Conservation (phyloP, 163 green algal genomes). For the Scenedesmus sp. region DNA sequence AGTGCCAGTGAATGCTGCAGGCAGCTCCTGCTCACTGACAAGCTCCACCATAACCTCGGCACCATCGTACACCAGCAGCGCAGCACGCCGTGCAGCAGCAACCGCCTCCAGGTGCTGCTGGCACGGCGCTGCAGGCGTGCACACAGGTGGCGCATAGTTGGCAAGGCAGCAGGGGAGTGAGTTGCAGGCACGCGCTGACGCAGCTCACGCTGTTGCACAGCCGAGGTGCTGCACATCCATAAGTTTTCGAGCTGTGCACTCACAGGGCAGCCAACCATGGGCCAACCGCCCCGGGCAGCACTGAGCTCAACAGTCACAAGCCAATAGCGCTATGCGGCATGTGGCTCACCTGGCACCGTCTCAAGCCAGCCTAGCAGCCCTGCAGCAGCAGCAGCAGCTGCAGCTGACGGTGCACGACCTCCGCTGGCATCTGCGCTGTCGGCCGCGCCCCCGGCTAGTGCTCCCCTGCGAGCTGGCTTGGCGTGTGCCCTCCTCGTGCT, state of each 20-base stretch:
- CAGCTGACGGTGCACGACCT: not conserved
- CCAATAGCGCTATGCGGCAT: not conserved
- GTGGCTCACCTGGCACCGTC: slow-evolving; percentile 17
- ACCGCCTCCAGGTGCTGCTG: slow-evolving; percentile 57
- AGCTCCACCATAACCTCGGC: slow-evolving; percentile 79
- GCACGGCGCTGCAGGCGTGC: slow-evolving; percentile 45
- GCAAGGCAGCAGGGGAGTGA: not conserved
- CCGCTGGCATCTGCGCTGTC: not conserved
- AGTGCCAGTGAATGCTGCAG: slow-evolving; percentile 15
- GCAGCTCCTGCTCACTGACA: slow-evolving; percentile 56
- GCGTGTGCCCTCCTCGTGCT: not conserved
- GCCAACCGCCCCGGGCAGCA: not conserved
- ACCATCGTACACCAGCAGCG: slow-evolving; percentile 65
- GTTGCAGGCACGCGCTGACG: not conserved
- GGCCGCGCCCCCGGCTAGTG: not conserved
- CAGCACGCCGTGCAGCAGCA: slow-evolving; percentile 48
- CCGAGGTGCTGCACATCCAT: not conserved
- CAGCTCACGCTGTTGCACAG: not conserved
- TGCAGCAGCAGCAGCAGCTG: not conserved
- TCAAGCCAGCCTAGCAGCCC: not conserved
- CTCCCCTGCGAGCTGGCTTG: not conserved
- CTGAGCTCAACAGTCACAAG: not conserved
- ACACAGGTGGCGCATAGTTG: not conserved
- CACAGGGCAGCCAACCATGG: too few species aligned
- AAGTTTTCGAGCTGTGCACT: too few species aligned